phyloP scores from a whole-genome alignment of 768 basidiomycete genomes.

The Boletus edulis region DNA sequence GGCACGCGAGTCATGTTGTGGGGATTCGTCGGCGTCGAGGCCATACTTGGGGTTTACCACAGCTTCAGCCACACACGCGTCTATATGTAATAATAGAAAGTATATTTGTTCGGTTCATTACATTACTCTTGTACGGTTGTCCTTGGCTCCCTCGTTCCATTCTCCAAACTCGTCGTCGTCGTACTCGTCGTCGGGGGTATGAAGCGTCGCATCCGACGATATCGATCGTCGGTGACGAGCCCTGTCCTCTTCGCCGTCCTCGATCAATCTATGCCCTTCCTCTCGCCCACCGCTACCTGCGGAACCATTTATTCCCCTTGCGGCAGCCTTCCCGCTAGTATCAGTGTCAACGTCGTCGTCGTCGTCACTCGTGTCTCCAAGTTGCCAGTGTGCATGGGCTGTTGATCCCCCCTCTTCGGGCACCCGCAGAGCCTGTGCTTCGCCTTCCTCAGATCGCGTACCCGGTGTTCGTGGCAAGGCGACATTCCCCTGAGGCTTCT shows the following conservation, averaged over 20 bases:
- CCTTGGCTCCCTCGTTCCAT: conserved; percentile 24
- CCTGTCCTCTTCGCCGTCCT: conserved; percentile 30
- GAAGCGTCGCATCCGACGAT: conserved; percentile 38
- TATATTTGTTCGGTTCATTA: too few relatives aligned
- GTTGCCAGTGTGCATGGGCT: conserved; percentile 54
- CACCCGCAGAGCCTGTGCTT: conserved; percentile 35
- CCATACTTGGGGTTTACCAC: background rate
- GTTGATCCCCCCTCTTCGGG: conserved; percentile 39
- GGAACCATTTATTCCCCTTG: conserved; percentile 16
- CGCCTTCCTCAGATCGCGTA: conserved; percentile 37
- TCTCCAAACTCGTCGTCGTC: conserved; percentile 36
- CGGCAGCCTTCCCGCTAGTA: conserved; percentile 30
- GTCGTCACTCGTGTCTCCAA: conserved; percentile 71
- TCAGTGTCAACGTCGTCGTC: conserved; percentile 44
- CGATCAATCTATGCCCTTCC: conserved; percentile 46
- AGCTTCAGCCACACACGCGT: conserved; percentile 20
- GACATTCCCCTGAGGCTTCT: conserved; percentile 58
- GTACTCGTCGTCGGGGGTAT: conserved; percentile 12
- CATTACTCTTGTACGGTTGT: background rate
- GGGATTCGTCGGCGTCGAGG: background rate
- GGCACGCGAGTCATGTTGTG: background rate
- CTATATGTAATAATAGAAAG: background rate
- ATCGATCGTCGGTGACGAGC: conserved; percentile 33
- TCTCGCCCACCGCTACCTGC: conserved; percentile 19
- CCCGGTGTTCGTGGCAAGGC: conserved; percentile 25